Conservation (phyloP, 805 yeast genomes). For the Wickerhamomyces chaumierensis region DNA sequence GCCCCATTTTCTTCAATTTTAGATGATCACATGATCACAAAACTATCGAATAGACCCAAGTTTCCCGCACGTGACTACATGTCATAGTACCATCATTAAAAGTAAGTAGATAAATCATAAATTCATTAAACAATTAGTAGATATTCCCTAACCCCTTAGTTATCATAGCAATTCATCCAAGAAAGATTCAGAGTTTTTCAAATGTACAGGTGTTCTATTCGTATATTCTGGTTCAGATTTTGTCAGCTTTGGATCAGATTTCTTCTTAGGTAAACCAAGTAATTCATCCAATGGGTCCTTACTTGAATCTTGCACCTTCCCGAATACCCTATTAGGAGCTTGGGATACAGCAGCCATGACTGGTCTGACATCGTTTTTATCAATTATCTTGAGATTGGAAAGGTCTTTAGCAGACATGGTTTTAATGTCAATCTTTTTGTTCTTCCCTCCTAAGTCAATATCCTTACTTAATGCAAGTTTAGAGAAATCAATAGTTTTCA, state of each 20-base stretch:
- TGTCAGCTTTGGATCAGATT: not conserved
- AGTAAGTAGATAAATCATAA: too few relatives aligned
- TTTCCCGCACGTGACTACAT: too few relatives aligned
- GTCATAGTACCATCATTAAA: too few relatives aligned
- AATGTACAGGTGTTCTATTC: constrained; percentile 10
- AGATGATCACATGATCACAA: too few relatives aligned
- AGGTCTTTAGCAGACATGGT: constrained; percentile 8
- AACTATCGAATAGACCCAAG: too few relatives aligned
- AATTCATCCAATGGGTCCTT: not conserved
- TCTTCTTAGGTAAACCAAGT: not conserved
- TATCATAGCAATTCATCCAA: constrained; percentile 11
- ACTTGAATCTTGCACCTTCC: not conserved
- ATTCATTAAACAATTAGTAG: too few relatives aligned
- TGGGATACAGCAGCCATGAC: not conserved
- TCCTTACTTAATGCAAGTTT: constrained; percentile 5
- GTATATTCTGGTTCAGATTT: not conserved
- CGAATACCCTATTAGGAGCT: not conserved
- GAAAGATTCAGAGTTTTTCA: constrained; percentile 14
- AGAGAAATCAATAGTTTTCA: constrained; percentile 12
- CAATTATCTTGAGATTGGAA: constrained; percentile 3
- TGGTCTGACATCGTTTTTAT: not conserved
- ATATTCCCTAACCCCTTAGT: too few relatives aligned
- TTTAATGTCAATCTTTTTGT: constrained; percentile 1
- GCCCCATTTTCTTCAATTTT: too few relatives aligned
- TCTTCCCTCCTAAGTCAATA: constrained; percentile 1